Base-by-base conservation (phyloP, 1,284 basidiomycete species). In the Retiboletus flavoniger region DNA sequence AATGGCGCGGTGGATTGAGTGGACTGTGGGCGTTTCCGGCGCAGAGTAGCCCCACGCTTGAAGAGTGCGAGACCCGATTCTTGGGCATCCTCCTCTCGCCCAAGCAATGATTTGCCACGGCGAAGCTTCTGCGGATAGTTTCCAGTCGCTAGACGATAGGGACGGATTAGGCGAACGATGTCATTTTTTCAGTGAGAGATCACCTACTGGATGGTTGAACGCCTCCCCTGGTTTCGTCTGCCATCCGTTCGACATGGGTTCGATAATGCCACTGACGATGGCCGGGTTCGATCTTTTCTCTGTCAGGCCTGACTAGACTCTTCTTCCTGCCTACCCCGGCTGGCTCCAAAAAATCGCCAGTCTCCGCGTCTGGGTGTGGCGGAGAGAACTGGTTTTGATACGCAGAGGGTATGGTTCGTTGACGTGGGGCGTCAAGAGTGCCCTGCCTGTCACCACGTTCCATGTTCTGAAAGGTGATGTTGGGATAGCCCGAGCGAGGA, bases 231-330 rank as follows among this genome's bases (percentile, higher is more conserved):
- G 82, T 80, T 59, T 86, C 84, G 54, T 86, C 78, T 69, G 89
- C 85, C 71, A 93, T 81, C 67, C 91, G 86, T 19, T 89, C 88
- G 14, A 93, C 92, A 73, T 92, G 94, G 60, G 83, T 89, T 50
- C 94, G 87, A 74, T 99, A 99, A 75, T 98, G 91, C 87, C 91
- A 99, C 63, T 96, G 87, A 41, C 95, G 83, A 77, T 98, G 95
- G 46, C 86, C 87, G 9, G 95, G 95, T 68, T 98, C 95, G 66
- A 98, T 93, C 78, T 96, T 92, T 78, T 98, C 96, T 58, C 96
- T 81, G 73, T 99, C 96, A 8, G 97, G 96, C 53, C 85, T 80
- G 51, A 98, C 93, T 45, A 99, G 82, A 67, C 89, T 93, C 82
- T 95, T 96, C 80, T 98, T 98, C 68, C 95, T 76, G 54, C 77